Conservation (phyloP, 371 early-diverging fungal species). For the Mucor velutinosus region DNA sequence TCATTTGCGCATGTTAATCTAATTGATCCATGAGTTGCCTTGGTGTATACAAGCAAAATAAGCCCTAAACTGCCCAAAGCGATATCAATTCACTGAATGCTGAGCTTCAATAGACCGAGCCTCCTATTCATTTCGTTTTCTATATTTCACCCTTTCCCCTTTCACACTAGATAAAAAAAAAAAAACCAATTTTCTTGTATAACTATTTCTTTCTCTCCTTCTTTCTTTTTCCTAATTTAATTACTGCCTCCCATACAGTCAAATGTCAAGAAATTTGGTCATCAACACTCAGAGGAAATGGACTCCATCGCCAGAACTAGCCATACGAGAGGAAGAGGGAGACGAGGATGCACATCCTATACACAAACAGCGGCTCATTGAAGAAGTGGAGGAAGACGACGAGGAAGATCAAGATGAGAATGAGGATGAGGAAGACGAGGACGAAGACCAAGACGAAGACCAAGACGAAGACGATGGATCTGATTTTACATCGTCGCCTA, state of each 20-base stretch:
- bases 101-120: neutral
- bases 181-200: neutral
- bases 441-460: constrained; percentile 24
- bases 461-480: constrained; percentile 29
- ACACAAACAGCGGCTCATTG: constrained; percentile 1
- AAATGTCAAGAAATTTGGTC: constrained; percentile 19
- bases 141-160: neutral
- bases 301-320: constrained; percentile 24
- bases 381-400: constrained; percentile 12
- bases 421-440: constrained; percentile 18
- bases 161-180: neutral
- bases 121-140: neutral
- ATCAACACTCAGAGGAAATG: constrained; percentile 17
- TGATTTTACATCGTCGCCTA: constrained; percentile 29
- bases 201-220: neutral
- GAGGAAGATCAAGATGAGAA: constrained; percentile 6
- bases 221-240: neutral
- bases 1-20: neutral
- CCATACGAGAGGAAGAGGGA: constrained; percentile 22
- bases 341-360: constrained; percentile 3
- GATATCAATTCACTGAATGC: neutral
- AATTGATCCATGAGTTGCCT: neutral
- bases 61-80: neutral
- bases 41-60: neutral
- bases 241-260: neutral